These are phyloP conservation scores for Colletotrichum caudatum DNA, from an alignment of 2,329 filamentous ascomycete species.

Conservation along the genomic window DNA sequence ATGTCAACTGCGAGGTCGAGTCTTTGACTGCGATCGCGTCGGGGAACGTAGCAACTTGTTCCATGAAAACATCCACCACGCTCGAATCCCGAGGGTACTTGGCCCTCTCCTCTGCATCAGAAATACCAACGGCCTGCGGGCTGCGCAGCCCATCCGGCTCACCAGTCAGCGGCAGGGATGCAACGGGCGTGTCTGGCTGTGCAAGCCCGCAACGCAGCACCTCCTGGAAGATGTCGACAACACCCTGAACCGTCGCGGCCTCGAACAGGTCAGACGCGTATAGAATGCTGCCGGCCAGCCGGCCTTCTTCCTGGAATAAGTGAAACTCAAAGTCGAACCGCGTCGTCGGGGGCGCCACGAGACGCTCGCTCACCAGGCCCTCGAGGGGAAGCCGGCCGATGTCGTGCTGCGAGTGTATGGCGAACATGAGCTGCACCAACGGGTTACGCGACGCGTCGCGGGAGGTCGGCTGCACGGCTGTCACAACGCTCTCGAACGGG, in stretches of 20 bases:
- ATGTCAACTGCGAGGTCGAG: slow-evolving; percentile 38
- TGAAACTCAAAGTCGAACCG: slow-evolving; percentile 41
- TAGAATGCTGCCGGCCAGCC: slow-evolving; percentile 36
- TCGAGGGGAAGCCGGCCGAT: slow-evolving; percentile 14
- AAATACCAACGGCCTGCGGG: slow-evolving; percentile 36
- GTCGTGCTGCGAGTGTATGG: slow-evolving; percentile 24
- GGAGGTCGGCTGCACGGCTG: not conserved
- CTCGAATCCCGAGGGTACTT: slow-evolving; percentile 44
- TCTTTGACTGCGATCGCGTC: slow-evolving; percentile 44
- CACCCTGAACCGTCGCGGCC: not conserved
- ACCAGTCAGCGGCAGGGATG: not conserved
- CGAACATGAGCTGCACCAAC: slow-evolving; percentile 24
- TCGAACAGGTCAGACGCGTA: slow-evolving; percentile 45
- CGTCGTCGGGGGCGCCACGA: slow-evolving; percentile 23
- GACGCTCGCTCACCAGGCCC: slow-evolving; percentile 6
- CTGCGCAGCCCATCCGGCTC: slow-evolving; percentile 18
- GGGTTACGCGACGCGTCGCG: slow-evolving; percentile 24
- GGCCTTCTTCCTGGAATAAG: slow-evolving; percentile 42
- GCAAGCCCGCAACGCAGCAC: slow-evolving; percentile 34
- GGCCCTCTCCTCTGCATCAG: not conserved
- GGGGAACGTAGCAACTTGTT: slow-evolving; percentile 41
- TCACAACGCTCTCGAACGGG: slow-evolving; percentile 15
- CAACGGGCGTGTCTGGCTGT: not conserved
- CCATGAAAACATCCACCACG: slow-evolving; percentile 45
- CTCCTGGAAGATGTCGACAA: slow-evolving; percentile 14